phyloP scores from a whole-genome alignment of 257 asterid species.

The Parsonsia alboflavescens region DNA sequence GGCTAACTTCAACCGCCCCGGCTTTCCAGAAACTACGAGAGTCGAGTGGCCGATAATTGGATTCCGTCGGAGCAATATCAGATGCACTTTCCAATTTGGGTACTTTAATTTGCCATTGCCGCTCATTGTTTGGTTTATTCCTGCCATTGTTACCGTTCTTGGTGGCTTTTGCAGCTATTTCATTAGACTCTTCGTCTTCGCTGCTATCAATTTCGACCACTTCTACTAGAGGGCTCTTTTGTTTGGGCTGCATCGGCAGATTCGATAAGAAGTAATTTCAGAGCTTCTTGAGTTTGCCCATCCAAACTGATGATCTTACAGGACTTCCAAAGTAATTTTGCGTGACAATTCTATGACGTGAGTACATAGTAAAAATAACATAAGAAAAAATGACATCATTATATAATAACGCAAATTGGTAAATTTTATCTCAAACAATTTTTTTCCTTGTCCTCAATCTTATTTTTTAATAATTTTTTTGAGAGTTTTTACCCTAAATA shows the following conservation, averaged over 20 bases:
- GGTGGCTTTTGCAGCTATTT: slow-evolving; percentile 15
- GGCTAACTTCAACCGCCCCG: slow-evolving; percentile 59
- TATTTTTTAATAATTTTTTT: too few relatives aligned
- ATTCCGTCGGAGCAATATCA: slow-evolving; percentile 18
- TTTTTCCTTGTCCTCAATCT: too few relatives aligned
- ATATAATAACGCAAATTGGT: too few relatives aligned
- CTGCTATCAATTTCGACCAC: slow-evolving; percentile 70
- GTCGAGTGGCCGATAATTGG: slow-evolving; percentile 35
- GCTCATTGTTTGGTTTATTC: slow-evolving; percentile 15
- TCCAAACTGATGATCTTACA: too few relatives aligned
- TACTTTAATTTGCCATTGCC: slow-evolving; percentile 21
- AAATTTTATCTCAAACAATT: too few relatives aligned
- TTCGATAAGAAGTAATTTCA: not conserved
- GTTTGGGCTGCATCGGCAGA: slow-evolving; percentile 31
- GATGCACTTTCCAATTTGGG: slow-evolving; percentile 26
- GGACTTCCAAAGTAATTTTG: too few relatives aligned
- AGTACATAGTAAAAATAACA: too few relatives aligned
- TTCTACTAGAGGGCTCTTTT: slow-evolving; percentile 29
- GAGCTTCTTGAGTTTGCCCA: not conserved
- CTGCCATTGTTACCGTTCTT: not conserved
- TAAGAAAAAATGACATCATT: too few relatives aligned
- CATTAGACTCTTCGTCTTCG: slow-evolving; percentile 50
- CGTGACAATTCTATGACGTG: too few relatives aligned
- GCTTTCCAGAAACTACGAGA: slow-evolving; percentile 95
- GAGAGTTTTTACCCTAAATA: too few relatives aligned